phyloP scores from a whole-genome alignment of 345 rosid species.

The Pistacia atlantica region DNA sequence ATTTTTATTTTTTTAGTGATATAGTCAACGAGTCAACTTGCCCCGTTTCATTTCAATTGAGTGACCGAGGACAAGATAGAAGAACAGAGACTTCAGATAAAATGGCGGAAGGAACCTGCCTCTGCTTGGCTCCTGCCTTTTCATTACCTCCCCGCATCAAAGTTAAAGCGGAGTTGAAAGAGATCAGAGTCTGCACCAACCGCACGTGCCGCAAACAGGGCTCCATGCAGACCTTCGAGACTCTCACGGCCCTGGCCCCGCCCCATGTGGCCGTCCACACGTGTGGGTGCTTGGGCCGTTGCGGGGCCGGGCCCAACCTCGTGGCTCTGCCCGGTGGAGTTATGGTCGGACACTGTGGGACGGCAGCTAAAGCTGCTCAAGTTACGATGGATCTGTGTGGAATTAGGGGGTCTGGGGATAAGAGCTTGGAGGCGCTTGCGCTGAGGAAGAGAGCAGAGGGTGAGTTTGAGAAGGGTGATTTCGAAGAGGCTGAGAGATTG shows the following conservation, averaged over 20 bases:
- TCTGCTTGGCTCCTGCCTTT: no score
- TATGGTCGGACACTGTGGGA: constrained; percentile 66
- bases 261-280: constrained; percentile 57
- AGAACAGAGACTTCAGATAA: no score
- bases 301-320: constrained; percentile 89
- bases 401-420: constrained; percentile 35
- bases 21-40: constrained; percentile 14
- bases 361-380: constrained; percentile 69
- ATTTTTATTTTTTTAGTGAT: constrained; percentile 19
- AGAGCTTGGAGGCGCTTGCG: constrained; percentile 59
- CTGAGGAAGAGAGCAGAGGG: constrained; percentile 61
- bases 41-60: no score
- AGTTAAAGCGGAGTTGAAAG: constrained; percentile 35
- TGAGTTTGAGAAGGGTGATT: constrained; percentile 49
- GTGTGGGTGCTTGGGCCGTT: constrained; percentile 79
- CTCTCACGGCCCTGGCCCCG: constrained; percentile 64
- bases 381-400: constrained; percentile 35
- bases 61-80: no score
- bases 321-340: constrained; percentile 67
- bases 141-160: not conserved
- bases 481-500: constrained; percentile 50
- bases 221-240: constrained; percentile 63
- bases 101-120: no score
- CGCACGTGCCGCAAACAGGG: constrained; percentile 87
- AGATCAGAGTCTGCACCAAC: constrained; percentile 79